Evolutionary conservation across 495 filamentous ascomycete genomes (phyloP).

Genomic region (Neurospora terricola): DNA sequence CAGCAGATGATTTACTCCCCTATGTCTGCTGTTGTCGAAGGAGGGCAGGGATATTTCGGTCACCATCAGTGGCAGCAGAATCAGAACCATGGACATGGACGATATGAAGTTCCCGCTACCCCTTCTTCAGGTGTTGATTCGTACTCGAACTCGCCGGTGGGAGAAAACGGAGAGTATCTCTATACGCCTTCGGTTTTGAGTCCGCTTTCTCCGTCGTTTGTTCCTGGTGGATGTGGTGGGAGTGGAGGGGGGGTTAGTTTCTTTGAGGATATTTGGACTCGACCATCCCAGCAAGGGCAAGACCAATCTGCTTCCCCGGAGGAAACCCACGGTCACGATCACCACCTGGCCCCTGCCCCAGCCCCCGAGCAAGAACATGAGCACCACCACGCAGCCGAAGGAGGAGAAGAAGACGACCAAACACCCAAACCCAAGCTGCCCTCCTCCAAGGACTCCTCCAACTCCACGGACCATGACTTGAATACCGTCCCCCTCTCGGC

Average conservation of each 20-base stretch:
- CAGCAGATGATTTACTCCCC: neutral
- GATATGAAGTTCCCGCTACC: neutral
- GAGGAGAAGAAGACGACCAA: neutral
- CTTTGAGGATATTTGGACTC: constrained; percentile 12
- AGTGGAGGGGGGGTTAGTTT: neutral
- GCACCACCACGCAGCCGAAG: no score
- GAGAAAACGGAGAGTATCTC: neutral
- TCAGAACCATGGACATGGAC: neutral
- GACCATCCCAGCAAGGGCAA: neutral
- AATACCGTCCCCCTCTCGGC: neutral
- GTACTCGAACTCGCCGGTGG: neutral
- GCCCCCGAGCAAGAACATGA: neutral
- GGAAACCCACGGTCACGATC: neutral
- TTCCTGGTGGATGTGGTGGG: neutral
- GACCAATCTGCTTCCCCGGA: neutral
- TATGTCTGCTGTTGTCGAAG: constrained; percentile 13
- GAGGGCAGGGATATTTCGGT: constrained; percentile 16
- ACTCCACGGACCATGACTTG: neutral
- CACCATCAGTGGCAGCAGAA: constrained; percentile 9
- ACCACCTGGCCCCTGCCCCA: neutral
- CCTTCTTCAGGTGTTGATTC: neutral
- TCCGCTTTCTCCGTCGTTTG: constrained; percentile 6
- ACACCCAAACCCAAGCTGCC: neutral
- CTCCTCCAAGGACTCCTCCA: neutral
- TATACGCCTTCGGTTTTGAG: constrained; percentile 3